phyloP scores from a whole-genome alignment of 2,329 filamentous ascomycete genomes.

The Teratosphaeria destructans region DNA sequence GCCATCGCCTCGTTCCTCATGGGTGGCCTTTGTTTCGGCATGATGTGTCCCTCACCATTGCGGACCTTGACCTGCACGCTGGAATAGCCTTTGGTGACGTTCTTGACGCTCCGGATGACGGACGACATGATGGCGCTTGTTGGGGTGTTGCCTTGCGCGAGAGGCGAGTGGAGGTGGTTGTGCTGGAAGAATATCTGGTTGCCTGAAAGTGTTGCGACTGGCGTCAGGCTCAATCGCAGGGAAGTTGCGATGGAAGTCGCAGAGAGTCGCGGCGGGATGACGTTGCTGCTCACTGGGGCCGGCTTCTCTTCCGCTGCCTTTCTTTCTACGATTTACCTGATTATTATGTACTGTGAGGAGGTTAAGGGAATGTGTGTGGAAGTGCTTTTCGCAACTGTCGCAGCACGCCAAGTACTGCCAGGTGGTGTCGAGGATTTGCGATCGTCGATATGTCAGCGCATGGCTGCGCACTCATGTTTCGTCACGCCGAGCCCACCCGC shows the following conservation, averaged over 20 bases:
- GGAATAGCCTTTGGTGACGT: constrained; percentile 98
- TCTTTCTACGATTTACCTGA: not conserved
- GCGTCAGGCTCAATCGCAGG: not conserved
- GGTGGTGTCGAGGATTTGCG: not conserved
- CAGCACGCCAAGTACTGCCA: not conserved
- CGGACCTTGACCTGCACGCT: constrained; percentile 94
- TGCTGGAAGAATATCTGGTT: not conserved
- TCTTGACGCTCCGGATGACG: constrained; percentile 95
- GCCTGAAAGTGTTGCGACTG: not conserved
- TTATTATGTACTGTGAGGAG: not conserved
- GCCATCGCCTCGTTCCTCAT: constrained; percentile 1
- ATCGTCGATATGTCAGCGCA: not conserved
- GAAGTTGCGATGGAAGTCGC: not conserved
- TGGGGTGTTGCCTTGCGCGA: not conserved
- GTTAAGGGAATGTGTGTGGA: not conserved
- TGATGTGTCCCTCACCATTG: constrained; percentile 61
- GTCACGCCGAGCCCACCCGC: not conserved
- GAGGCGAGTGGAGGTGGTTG: not conserved
- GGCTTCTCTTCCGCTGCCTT: not conserved
- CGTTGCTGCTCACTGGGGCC: not conserved
- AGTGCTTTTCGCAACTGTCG: not conserved
- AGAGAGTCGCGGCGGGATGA: not conserved
- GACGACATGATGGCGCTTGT: constrained; percentile 68
- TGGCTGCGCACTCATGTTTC: not conserved
- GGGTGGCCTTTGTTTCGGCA: not conserved